Evolutionary conservation across 148 eudicot species (phyloP), one percentile per base, ranked within the genome.

Genomic region (Rhododendron ferrugineum): DNA sequence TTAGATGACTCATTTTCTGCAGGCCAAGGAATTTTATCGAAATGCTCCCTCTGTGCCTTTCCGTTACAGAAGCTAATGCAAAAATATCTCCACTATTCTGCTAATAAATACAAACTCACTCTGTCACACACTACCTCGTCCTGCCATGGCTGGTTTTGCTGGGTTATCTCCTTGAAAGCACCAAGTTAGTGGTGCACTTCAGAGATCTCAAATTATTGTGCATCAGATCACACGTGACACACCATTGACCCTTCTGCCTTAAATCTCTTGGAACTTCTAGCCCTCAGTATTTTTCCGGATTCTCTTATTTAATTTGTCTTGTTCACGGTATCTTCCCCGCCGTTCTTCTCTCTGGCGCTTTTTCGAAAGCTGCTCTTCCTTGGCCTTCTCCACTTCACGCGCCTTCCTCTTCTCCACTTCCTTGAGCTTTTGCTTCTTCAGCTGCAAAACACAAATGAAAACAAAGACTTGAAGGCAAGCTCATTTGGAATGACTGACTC

Each of bases 291-390:
- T 84, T 90, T 84, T 90, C 32, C 96, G 92, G 73, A 88, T 92
- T 91, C 90, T 95, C 93, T 95, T 97, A 79, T 86, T 90, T 20
- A 79, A 74, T 87, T 93, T 97, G 73, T 93, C 98, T 88, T 94
- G 91, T 62, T 90, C 86, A 5, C 94, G 91, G 85, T 97, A 97
- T 87, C 94, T 93, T 37, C 86, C 96, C 23, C 91, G 89, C 13
- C 98, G 90, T 88, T 97, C 98, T 80, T 95, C 98, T 85, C 96
- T 90, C 83, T 92, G 92, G 6, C 94, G 95, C 84, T 95, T 94
- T 36, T 87, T 94, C 1, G 93, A 88, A 14, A 95, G 16, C 80
- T 79, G 86, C 64, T 93, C 98, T 46, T 93, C 93, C 89, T 97
- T 95, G 34, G 95, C 92, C 79, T 89, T 93, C 87, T 92, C 86